phyloP scores from a whole-genome alignment of 192 early-diverging fungal genomes.

The Mycoemilia scoparia region DNA sequence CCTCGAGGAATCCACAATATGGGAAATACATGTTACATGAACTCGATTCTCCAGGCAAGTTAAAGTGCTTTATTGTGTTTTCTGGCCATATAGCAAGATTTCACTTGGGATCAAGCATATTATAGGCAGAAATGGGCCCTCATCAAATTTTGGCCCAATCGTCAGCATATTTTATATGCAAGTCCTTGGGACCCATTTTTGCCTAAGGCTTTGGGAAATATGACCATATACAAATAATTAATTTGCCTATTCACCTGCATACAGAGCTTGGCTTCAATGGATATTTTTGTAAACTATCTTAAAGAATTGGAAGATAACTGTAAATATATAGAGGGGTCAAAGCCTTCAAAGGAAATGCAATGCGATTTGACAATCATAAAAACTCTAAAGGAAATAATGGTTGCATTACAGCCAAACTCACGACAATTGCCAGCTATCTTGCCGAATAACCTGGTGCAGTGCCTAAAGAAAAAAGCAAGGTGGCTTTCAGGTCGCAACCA shows the following conservation, averaged over 20 bases:
- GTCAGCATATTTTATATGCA: too few relatives aligned
- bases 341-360: conserved; percentile 4
- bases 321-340: conserved; percentile 9
- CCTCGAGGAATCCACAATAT: conserved; percentile 57
- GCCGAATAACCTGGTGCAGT: conserved; percentile 22
- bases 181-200: too few relatives aligned
- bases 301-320: background rate
- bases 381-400: conserved; percentile 10
- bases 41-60: conserved; percentile 54
- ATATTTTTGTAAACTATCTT: conserved; percentile 14
- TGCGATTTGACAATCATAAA: too few relatives aligned
- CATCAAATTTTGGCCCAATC: too few relatives aligned
- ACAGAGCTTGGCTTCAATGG: too few relatives aligned
- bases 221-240: too few relatives aligned
- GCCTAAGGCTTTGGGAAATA: too few relatives aligned
- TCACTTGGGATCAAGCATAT: too few relatives aligned
- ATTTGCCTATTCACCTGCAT: too few relatives aligned
- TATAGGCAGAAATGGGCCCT: too few relatives aligned
- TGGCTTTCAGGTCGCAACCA: conserved; percentile 34
- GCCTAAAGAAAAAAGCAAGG: conserved; percentile 29
- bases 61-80: conserved; percentile 13
- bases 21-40: conserved; percentile 83
- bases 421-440: conserved; percentile 16
- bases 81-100: too few relatives aligned
- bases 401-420: conserved; percentile 16